These are phyloP conservation scores for Gynostemma pentaphyllum DNA, from an alignment of 306 rosid genomes.

Conservation along the genomic window DNA sequence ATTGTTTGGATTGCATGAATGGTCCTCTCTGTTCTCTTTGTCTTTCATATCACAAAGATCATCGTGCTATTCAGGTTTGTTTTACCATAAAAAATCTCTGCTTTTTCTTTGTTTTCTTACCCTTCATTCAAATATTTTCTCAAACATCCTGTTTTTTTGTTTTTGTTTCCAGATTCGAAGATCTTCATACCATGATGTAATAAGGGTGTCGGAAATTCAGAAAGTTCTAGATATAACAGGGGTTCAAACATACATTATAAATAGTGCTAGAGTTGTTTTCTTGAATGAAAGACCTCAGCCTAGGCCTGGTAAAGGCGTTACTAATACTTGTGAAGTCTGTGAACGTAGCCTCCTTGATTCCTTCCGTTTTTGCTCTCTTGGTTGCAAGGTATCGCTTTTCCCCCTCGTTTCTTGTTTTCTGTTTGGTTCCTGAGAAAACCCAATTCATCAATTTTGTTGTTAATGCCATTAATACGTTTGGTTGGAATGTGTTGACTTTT, in stretches of 20 bases:
- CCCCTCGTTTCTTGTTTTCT: background rate
- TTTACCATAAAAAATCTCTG: background rate
- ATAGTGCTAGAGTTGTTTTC: slow-evolving; percentile 95
- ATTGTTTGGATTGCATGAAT: slow-evolving; percentile 91
- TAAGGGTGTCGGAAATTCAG: slow-evolving; percentile 89
- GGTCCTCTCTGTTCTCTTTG: slow-evolving; percentile 93
- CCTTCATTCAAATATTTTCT: too few relatives aligned
- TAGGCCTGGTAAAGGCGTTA: slow-evolving; percentile 97
- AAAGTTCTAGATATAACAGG: slow-evolving; percentile 81
- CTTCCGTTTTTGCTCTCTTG: slow-evolving; percentile 88
- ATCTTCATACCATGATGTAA: slow-evolving; percentile 95
- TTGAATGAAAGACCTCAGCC: slow-evolving; percentile 97
- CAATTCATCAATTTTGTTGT: background rate
- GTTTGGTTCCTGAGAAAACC: slow-evolving; percentile 7
- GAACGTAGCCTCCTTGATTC: slow-evolving; percentile 96
- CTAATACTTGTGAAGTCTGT: slow-evolving; percentile 96
- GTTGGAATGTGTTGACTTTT: slow-evolving; percentile 21
- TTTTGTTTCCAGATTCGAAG: slow-evolving; percentile 60
- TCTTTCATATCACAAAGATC: slow-evolving; percentile 68
- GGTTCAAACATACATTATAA: slow-evolving; percentile 93
- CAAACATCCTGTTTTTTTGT: background rate
- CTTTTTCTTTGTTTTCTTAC: background rate
- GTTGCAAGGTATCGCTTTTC: slow-evolving; percentile 66
- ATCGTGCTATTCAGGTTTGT: slow-evolving; percentile 76
- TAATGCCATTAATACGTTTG: slow-evolving; percentile 9